A percentile compares a stretch with the other conserved stretches of the same genome.
Evolutionary conservation across 768 basidiomycete genomes (phyloP).

Genomic region (Xanthoconium stramineum): DNA sequence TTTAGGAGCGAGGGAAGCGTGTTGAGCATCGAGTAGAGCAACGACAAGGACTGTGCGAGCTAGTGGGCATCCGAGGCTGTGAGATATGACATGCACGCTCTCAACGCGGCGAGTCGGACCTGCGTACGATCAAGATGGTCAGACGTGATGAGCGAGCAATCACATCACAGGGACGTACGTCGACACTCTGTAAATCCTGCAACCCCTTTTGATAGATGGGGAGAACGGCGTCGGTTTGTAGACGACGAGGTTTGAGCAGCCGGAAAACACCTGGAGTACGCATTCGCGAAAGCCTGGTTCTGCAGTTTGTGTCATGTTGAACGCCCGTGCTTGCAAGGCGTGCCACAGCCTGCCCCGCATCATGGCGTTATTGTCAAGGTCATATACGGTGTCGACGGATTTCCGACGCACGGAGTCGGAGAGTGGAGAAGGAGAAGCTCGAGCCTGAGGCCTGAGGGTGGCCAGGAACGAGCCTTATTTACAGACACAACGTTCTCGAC

Average conservation of each 20-base stretch:
- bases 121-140: slow-evolving; percentile 22
- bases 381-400: slow-evolving; percentile 71
- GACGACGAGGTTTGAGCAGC: slow-evolving; percentile 69
- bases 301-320: slow-evolving; percentile 52
- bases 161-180: slow-evolving; percentile 40
- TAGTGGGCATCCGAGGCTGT: slow-evolving; percentile 58
- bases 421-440: slow-evolving; percentile 69
- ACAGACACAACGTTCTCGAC: slow-evolving; percentile 55
- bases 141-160: not conserved
- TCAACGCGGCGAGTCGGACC: slow-evolving; percentile 72
- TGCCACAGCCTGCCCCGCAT: slow-evolving; percentile 77
- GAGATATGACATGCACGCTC: slow-evolving; percentile 68
- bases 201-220: slow-evolving; percentile 65
- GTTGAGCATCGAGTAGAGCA: slow-evolving; percentile 72
- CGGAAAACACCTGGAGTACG: slow-evolving; percentile 70
- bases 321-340: slow-evolving; percentile 68
- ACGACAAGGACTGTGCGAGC: slow-evolving; percentile 54
- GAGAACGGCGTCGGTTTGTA: slow-evolving; percentile 68
- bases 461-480: too few relatives aligned
- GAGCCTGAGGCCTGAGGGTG: too few relatives aligned
- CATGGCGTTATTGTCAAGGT: slow-evolving; percentile 75
- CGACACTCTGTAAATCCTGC: slow-evolving; percentile 61
- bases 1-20: slow-evolving; percentile 61
- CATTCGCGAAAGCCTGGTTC: slow-evolving; percentile 46
- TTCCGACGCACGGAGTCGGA: slow-evolving; percentile 60